phyloP scores from a whole-genome alignment of 2,329 filamentous ascomycete species.

The Pseudogymnoascus sp. region DNA sequence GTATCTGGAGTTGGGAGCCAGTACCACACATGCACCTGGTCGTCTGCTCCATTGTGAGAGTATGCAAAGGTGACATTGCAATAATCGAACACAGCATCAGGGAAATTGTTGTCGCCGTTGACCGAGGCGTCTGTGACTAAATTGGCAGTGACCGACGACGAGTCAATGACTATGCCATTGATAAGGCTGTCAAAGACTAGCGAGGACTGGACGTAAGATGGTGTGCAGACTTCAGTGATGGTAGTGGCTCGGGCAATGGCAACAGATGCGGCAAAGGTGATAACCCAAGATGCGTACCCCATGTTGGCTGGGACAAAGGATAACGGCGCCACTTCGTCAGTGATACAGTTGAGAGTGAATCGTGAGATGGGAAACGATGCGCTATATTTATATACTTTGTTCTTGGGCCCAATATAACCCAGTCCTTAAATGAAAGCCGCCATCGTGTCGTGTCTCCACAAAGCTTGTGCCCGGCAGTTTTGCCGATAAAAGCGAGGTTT shows the following conservation, averaged over 20 bases:
- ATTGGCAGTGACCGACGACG: constrained; percentile 31
- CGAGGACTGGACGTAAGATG: constrained; percentile 7
- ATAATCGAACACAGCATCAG: constrained; percentile 31
- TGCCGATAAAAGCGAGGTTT: background rate
- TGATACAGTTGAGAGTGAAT: background rate
- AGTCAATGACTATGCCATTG: constrained; percentile 20
- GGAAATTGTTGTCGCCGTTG: constrained; percentile 24
- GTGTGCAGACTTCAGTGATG: constrained; percentile 7
- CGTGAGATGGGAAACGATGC: background rate
- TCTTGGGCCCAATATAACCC: background rate
- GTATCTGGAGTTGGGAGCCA: constrained; percentile 36
- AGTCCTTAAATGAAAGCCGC: background rate
- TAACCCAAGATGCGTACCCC: background rate
- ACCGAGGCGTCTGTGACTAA: constrained; percentile 30
- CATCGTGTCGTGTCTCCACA: background rate
- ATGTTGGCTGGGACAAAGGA: constrained; percentile 2
- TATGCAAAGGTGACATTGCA: constrained; percentile 43
- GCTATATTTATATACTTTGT: background rate
- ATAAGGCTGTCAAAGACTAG: background rate
- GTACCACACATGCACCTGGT: constrained; percentile 32
- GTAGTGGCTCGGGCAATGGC: constrained; percentile 6
- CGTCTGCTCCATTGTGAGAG: constrained; percentile 34
- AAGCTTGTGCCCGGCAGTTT: constrained; percentile 2
- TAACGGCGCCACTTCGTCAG: background rate
- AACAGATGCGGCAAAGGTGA: background rate